phyloP scores from a whole-genome alignment of 495 filamentous ascomycete species.

The Hypoxylon cercidicola region DNA sequence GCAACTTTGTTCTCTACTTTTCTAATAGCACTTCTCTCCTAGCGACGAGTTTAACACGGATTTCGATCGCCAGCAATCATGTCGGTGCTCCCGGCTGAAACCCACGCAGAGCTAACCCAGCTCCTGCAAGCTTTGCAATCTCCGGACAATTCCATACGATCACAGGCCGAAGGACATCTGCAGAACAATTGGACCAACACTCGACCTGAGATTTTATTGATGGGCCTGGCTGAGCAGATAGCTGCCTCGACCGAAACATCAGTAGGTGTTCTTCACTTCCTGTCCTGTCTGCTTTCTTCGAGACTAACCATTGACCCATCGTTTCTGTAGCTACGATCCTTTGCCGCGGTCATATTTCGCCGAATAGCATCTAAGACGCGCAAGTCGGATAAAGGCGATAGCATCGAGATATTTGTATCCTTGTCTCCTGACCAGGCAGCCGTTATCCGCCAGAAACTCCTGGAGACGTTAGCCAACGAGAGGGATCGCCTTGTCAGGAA shows the following conservation, averaged over 20 bases:
- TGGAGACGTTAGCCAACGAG: constrained; percentile 79
- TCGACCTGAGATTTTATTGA: constrained; percentile 85
- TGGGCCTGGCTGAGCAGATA: constrained; percentile 94
- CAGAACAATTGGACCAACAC: constrained; percentile 86
- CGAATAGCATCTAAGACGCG: constrained; percentile 88
- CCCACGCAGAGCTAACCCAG: constrained; percentile 82
- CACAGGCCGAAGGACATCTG: constrained; percentile 87
- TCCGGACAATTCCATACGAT: constrained; percentile 85
- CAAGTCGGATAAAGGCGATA: constrained; percentile 76
- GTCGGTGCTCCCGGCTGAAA: constrained; percentile 84
- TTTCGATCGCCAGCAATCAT: constrained; percentile 59
- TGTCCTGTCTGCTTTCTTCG: neutral
- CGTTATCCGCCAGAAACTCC: constrained; percentile 81
- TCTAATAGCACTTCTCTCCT: neutral
- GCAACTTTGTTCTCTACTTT: constrained; percentile 18
- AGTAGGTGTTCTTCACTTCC: constrained; percentile 61
- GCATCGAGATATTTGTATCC: constrained; percentile 83
- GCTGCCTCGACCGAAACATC: constrained; percentile 72
- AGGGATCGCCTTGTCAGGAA: constrained; percentile 77
- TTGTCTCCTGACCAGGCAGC: constrained; percentile 74
- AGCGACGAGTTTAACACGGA: constrained; percentile 9
- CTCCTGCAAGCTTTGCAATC: constrained; percentile 87
- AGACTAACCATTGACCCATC: constrained; percentile 20
- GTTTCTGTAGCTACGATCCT: constrained; percentile 66
- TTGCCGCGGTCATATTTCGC: constrained; percentile 93